Base-by-base conservation (phyloP, 345 rosid genomes). In the Lepidium aucheri region DNA sequence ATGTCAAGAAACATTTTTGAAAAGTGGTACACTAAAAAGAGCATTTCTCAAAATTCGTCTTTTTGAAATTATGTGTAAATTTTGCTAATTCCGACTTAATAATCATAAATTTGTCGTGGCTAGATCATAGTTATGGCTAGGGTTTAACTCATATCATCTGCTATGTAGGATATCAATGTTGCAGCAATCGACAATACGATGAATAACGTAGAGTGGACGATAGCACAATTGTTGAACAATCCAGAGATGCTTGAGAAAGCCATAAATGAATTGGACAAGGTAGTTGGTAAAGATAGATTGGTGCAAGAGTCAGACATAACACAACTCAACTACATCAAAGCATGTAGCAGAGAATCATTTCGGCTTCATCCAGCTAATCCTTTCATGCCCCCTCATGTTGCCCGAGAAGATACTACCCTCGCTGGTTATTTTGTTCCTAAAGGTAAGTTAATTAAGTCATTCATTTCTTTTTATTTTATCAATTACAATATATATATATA, bases 201-300 rank as follows among this genome's bases (percentile, higher is more conserved):
- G 53, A 70, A 78, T 36, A 74, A 70, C 26, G 54, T 72, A 9
- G 82, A 78, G 47, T 78, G 82, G 82, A 53, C 77, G 8, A 34
- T 78, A 38, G 82, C 69, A 0, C 77, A 78, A 43, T 52, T 75
- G 77, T 22, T 78, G 53, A 78, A 72, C 32, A 72, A 63, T 7
- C 79, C 79, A 0, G 60, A 75, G 17, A 14, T 73, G 17, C 60
- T 76, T 8, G 20, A 14, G 15, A 72, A 72, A 22, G 80, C 80
- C 6, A 30, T 4, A 7, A 58, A 49, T 0, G 80, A 76, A 18
- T 18, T 76, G n/a, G 70, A 76, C 53, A 53, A 52, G 17, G 69
- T 76, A 10, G 74, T 76, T 26, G 80, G 77, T 13, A 76, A 53
- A 47, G 66, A 72, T 3, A 67, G 70, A 9, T 49, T 76, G 10